These are phyloP conservation scores for Vitis vinifera DNA, from an alignment of 164 flowering plant species.

Conservation along the genomic window ASM3070453v1 NC_081820.1:20656001-20656500, in stretches of 20 bases:
- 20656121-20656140: not conserved
- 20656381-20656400: not conserved
- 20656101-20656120: no score
- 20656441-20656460: not conserved
- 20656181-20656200: not conserved
- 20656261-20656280: not conserved
- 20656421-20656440: not conserved
- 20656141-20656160: not conserved
- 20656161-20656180: not conserved
- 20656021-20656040: conserved; percentile 1
- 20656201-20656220: not conserved
- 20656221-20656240: not conserved
- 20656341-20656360: not conserved
- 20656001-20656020: not conserved
- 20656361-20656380: not conserved
- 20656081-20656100: not conserved
- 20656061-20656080: not conserved
- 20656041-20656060: not conserved
- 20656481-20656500: not conserved
- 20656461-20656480: not conserved
- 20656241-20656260: not conserved
- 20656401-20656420: not conserved
- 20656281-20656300: not conserved
- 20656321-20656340: not conserved
- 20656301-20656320: not conserved